phyloP scores from a whole-genome alignment of 2,329 filamentous ascomycete species.

The Malbranchea zuffiana region DNA sequence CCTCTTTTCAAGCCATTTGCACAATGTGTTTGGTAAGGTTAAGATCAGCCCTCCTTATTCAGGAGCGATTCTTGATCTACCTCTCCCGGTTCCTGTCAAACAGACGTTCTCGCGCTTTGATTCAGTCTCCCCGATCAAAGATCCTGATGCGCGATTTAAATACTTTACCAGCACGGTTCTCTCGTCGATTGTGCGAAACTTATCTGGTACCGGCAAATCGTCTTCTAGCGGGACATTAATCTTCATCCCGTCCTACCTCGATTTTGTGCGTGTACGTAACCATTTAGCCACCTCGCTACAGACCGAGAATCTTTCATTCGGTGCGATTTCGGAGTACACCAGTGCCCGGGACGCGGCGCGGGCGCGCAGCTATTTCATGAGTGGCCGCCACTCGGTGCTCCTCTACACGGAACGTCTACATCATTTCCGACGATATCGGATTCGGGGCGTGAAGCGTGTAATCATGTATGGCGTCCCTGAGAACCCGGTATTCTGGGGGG shows the following conservation, averaged over 20 bases:
- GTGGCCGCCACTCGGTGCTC: constrained; percentile 67
- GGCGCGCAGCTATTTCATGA: constrained; percentile 77
- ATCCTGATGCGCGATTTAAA: constrained; percentile 81
- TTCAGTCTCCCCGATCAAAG: constrained; percentile 54
- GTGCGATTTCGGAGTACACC: constrained; percentile 80
- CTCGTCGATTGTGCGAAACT: constrained; percentile 58
- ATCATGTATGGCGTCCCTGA: constrained; percentile 86
- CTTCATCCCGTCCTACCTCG: constrained; percentile 86
- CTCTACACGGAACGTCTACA: constrained; percentile 94
- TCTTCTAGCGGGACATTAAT: constrained; percentile 63
- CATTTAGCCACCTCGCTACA: constrained; percentile 64
- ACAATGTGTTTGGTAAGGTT: constrained; percentile 68
- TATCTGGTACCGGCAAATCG: constrained; percentile 38
- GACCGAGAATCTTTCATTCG: constrained; percentile 55
- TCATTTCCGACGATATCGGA: constrained; percentile 80
- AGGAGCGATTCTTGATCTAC: constrained; percentile 62
- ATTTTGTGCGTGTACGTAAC: constrained; percentile 89
- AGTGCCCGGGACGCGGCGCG: constrained; percentile 66
- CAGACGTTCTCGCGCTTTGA: constrained; percentile 89
- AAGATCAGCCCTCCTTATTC: constrained; percentile 60
- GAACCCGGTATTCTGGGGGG: constrained; percentile 51
- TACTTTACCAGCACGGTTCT: constrained; percentile 79
- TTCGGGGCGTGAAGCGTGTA: constrained; percentile 72
- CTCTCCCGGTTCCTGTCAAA: constrained; percentile 52
- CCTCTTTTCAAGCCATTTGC: constrained; percentile 63